Conservation (phyloP, 495 filamentous ascomycete genomes). For the Bombardia bombarda region DNA sequence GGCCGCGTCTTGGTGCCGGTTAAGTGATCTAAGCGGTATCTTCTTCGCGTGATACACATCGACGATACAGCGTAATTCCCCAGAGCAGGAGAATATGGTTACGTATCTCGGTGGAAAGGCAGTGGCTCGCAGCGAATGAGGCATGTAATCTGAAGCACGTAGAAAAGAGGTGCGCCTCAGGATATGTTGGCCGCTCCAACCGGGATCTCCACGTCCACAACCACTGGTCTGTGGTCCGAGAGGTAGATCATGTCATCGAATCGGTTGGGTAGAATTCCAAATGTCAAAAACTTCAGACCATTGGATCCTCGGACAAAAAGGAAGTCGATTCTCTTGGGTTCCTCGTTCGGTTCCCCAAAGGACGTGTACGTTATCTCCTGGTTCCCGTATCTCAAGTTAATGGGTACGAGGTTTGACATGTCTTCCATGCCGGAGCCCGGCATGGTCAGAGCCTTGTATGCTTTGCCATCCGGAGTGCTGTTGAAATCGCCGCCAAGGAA, state of each 20-base stretch:
- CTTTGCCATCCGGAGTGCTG: slow-evolving; percentile 54
- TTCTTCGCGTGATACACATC: too few relatives aligned
- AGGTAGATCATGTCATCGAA: slow-evolving; percentile 61
- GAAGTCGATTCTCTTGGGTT: slow-evolving; percentile 23
- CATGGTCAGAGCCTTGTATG: slow-evolving; percentile 49
- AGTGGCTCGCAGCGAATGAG: too few relatives aligned
- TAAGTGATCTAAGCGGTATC: too few relatives aligned
- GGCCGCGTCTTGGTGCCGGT: too few relatives aligned
- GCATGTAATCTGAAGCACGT: too few relatives aligned
- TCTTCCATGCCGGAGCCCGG: slow-evolving; percentile 20
- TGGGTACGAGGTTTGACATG: slow-evolving; percentile 16
- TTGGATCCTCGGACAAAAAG: slow-evolving; percentile 16
- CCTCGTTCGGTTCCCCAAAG: slow-evolving; percentile 39
- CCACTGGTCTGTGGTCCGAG: slow-evolving; percentile 70
- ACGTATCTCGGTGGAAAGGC: too few relatives aligned
- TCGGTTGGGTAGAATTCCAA: slow-evolving; percentile 52
- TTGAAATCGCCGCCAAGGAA: slow-evolving; percentile 78
- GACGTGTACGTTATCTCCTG: slow-evolving; percentile 51
- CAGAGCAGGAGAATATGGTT: too few relatives aligned
- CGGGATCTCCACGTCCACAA: slow-evolving; percentile 50
- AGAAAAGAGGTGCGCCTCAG: too few relatives aligned
- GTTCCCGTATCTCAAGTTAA: slow-evolving; percentile 21
- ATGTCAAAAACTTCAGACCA: slow-evolving; percentile 23
- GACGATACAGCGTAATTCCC: too few relatives aligned
- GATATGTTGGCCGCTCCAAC: too few relatives aligned